Conservation (phyloP, 139 green algal species). For the Ettlia oleoabundans region DNA sequence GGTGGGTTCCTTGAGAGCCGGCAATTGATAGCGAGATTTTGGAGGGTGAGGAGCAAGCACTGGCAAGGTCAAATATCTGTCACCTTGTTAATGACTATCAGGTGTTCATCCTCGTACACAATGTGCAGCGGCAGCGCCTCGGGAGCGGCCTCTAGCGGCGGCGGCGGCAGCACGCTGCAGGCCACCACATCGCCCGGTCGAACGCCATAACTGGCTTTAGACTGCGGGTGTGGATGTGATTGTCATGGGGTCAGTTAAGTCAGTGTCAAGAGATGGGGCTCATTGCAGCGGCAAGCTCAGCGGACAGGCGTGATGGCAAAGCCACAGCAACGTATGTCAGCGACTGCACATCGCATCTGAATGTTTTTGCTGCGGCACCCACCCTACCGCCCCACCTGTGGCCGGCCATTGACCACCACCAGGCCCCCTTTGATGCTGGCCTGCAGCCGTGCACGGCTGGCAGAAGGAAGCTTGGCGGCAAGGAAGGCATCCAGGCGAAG, state of each 20-base stretch:
- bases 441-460: constrained; percentile 70
- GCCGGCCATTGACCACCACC: constrained; percentile 69
- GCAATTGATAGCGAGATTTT: too few species aligned
- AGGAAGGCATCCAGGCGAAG: constrained; percentile 72
- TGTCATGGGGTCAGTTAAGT: too few species aligned
- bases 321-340: too few species aligned
- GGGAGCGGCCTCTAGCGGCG: constrained; percentile 65
- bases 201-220: constrained; percentile 61
- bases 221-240: background rate
- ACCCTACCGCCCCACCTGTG: background rate
- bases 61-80: background rate
- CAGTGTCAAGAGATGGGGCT: too few species aligned
- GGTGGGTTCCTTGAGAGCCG: too few species aligned
- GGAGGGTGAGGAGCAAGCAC: too few species aligned
- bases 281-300: background rate
- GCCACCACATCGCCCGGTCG: constrained; percentile 71
- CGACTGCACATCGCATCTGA: too few species aligned
- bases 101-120: constrained; percentile 90
- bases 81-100: constrained; percentile 96
- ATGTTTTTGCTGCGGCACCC: background rate
- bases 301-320: background rate
- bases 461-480: constrained; percentile 43
- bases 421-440: constrained; percentile 67
- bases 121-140: constrained; percentile 88
- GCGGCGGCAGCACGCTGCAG: constrained; percentile 54